Percentiles rank a stretch among this genome's conserved stretches.
phyloP scores from a whole-genome alignment of 495 filamentous ascomycete species.

The Penicillium parvum region DNA sequence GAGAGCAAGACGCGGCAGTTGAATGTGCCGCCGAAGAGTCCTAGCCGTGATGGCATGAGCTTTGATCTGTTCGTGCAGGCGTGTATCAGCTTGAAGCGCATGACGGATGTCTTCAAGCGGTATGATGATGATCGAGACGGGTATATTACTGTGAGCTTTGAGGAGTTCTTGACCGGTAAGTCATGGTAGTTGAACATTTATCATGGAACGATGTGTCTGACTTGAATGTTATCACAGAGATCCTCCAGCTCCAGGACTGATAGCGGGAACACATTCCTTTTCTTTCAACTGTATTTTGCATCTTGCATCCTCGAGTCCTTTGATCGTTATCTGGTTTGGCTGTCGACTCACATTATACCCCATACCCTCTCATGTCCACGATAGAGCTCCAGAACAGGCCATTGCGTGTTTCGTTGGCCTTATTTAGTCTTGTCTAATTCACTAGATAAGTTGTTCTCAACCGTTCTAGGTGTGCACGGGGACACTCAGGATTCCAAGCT shows the following conservation, averaged over 20 bases:
- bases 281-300: neutral
- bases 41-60: constrained; percentile 64
- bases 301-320: neutral
- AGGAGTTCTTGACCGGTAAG: constrained; percentile 70
- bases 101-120: constrained; percentile 99
- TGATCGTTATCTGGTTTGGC: neutral
- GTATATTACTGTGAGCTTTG: constrained; percentile 78
- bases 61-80: constrained; percentile 98
- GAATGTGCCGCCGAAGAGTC: constrained; percentile 19
- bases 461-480: neutral
- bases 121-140: constrained; percentile 97
- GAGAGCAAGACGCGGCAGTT: constrained; percentile 44
- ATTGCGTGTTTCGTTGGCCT: constrained; percentile 13
- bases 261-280: constrained; percentile 15
- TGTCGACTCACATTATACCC: constrained; percentile 13
- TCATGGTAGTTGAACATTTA: neutral
- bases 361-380: constrained; percentile 4
- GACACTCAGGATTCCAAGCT: no score
- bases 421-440: neutral
- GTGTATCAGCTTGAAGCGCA: constrained; percentile 91
- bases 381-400: constrained; percentile 12
- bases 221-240: constrained; percentile 21
- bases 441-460: neutral
- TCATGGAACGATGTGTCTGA: constrained; percentile 1
- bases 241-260: constrained; percentile 40